Base-by-base conservation (phyloP, 2,329 filamentous ascomycete species). In the Coniochaeta sp. region DNA sequence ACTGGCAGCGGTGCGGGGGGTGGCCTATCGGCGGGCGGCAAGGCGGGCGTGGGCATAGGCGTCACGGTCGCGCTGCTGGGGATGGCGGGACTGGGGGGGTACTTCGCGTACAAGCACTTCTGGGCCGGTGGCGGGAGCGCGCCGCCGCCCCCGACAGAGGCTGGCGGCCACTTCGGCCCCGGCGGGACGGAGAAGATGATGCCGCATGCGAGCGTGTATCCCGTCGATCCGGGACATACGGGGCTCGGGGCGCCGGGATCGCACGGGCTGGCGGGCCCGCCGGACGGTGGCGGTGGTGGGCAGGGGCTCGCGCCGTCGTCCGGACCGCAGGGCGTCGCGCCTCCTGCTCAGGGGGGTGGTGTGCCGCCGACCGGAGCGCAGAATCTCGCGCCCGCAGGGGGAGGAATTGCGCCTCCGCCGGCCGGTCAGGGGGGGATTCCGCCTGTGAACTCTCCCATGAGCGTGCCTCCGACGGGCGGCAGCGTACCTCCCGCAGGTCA, bases 21-120 rank as follows among this genome's bases (percentile, higher is more conserved):
- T 22, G 61, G 61, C 58, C 42, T 59, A 42, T 59, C 57, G 36
- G 55, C 60, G 14, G 66, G 66, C 30, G 67, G 61, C 56, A 65
- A 65, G 44, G 63, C 63, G 34, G 66, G 66, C 17, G 61, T 68
- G 22, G 65, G 64, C 17, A 34, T 61, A 36, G 50, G 60, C 19
- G 50, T 44, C 50, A 42, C 57, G 16, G 26, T 56, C 9, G 57
- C 47, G 6, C 34, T 30, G 42, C 42, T 47, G 3, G 42, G 42
- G 8, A 9, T 47, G 19, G 42, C 19, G 7, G 19, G 42, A 2
- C 10, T 47, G 42, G 42, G 42, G 12, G 42, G 42, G 2, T 47
- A 47, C 10, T 47, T 47, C 24, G 42, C 42, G 4, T 47, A 47
- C 14, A 47, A 47, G 42, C 42, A 47, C 42, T 47, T 47, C 42